These are phyloP conservation scores for Hemileccinum impolitum DNA, from an alignment of 768 basidiomycete species.

Conservation along the genomic window DNA sequence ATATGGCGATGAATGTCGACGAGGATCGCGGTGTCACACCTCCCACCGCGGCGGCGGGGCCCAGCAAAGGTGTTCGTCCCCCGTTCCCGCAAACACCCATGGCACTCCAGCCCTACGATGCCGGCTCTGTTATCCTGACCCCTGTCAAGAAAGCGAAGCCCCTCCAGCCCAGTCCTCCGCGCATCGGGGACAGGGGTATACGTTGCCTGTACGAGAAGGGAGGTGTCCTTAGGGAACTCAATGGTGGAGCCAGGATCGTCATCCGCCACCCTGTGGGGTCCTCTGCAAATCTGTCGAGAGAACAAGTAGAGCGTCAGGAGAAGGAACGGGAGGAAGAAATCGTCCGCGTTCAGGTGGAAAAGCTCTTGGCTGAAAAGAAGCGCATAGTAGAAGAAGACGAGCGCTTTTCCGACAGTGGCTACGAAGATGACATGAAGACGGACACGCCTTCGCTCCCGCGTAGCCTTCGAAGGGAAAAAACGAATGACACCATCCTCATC, in stretches of 20 bases:
- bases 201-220: conserved; percentile 17
- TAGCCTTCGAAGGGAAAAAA: conserved; percentile 5
- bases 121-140: conserved; percentile 30
- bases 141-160: conserved; percentile 28
- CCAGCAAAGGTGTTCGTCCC: background rate
- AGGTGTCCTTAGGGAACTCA: conserved; percentile 9
- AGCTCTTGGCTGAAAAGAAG: conserved; percentile 9
- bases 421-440: conserved; percentile 20
- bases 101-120: conserved; percentile 18
- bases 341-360: conserved; percentile 8
- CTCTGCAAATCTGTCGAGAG: conserved; percentile 21
- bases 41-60: background rate
- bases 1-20: conserved; percentile 13
- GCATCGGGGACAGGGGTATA: conserved; percentile 30
- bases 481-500: conserved; percentile 10
- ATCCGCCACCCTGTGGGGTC: conserved; percentile 21
- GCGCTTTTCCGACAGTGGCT: conserved; percentile 3
- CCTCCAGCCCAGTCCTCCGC: conserved; percentile 26
- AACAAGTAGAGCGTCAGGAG: conserved; percentile 22
- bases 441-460: background rate
- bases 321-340: conserved; percentile 10
- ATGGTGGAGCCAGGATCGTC: conserved; percentile 18
- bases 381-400: conserved; percentile 1
- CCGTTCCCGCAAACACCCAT: conserved; percentile 21
- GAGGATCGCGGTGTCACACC: conserved; percentile 19